Evolutionary conservation across 495 filamentous ascomycete genomes (phyloP).

Genomic region (Aspergillus panamensis): DNA sequence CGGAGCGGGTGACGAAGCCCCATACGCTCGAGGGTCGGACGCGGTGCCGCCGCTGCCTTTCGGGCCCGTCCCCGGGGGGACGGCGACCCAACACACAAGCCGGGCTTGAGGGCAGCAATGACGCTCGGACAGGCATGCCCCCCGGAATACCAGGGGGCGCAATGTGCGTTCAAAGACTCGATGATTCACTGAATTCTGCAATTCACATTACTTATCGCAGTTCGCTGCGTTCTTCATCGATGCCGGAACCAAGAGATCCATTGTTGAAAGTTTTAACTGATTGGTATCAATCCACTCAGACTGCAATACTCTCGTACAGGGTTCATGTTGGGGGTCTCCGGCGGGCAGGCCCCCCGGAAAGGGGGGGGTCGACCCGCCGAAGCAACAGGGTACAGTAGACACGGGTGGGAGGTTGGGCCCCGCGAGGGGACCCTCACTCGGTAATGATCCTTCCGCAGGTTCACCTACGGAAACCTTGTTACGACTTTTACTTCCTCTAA

Average conservation of each 20-base stretch:
- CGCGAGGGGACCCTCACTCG: constrained; percentile 30
- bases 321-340: constrained; percentile 1
- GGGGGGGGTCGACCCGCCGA: constrained; percentile 4
- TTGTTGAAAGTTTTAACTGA: constrained; percentile 5
- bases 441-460: constrained; percentile 69
- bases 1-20: constrained; percentile 9
- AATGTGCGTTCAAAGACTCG: constrained; percentile 15
- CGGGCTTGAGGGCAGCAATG: constrained; percentile 14
- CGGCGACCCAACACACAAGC: constrained; percentile 11
- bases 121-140: constrained; percentile 14
- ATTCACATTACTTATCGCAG: constrained; percentile 15
- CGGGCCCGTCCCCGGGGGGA: constrained; percentile 11
- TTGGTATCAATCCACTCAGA: constrained; percentile 4
- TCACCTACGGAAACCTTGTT: constrained; percentile 74
- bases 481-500: constrained; percentile 74
- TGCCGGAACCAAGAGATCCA: constrained; percentile 6
- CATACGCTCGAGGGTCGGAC: constrained; percentile 11
- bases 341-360: background rate
- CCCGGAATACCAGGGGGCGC: constrained; percentile 13
- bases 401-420: constrained; percentile 30
- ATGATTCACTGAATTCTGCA: constrained; percentile 16
- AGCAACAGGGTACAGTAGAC: constrained; percentile 8
- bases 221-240: constrained; percentile 15
- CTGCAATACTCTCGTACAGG: constrained; percentile 1
- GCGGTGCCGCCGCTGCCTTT: constrained; percentile 11